Evolutionary conservation across 1,284 basidiomycete species (phyloP).

Genomic region (Termitomyces sp.): DNA sequence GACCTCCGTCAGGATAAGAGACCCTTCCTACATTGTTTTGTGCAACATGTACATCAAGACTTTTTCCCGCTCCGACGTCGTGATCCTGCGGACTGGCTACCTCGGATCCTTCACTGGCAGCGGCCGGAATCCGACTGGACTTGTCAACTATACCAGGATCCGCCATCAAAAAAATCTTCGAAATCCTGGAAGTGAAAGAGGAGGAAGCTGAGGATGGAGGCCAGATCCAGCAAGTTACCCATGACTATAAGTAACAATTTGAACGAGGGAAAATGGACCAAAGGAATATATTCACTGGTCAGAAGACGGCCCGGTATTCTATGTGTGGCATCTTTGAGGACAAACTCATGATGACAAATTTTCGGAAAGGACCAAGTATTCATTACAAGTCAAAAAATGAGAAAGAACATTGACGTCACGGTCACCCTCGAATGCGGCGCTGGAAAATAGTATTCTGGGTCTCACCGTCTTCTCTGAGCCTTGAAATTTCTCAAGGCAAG

Average conservation of each 20-base stretch:
- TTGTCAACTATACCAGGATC: background rate
- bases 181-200: background rate
- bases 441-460: background rate
- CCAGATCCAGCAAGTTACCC: too few relatives aligned
- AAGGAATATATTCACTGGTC: too few relatives aligned
- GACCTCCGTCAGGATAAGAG: slow-evolving; percentile 29
- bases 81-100: background rate
- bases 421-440: background rate
- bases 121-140: background rate
- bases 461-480: background rate
- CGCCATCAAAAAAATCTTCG: background rate
- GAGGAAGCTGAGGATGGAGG: background rate
- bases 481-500: background rate
- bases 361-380: background rate
- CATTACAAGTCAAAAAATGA: background rate
- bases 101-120: background rate
- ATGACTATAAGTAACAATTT: too few relatives aligned
- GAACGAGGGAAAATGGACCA: background rate
- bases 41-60: background rate
- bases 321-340: background rate
- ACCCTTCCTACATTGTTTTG: background rate
- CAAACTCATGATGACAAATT: background rate
- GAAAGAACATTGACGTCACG: background rate
- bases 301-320: background rate
- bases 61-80: background rate